Base-by-base conservation (phyloP, 805 yeast genomes). In the Ascoidea asiatica region DNA sequence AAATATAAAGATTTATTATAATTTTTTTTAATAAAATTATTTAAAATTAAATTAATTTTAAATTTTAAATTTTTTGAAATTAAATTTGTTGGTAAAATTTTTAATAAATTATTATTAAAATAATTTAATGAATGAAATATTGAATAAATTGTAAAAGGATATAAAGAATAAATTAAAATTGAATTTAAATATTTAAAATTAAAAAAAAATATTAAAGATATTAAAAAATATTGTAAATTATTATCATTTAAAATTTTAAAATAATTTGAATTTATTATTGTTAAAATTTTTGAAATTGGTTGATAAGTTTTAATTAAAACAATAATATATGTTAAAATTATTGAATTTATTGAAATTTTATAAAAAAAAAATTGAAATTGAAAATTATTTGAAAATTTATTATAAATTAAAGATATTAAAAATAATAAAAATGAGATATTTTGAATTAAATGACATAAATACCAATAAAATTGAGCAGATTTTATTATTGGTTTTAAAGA, bases 121-220 rank as follows among this genome's bases (percentile, higher is more conserved):
- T 80, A 81, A 39, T 72, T 69, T 54, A 79, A 65, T 5, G 75
- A 71, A 61, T 81, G 88, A 68, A 80, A 81, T 2, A 72, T 48
- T 4, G 86, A 77, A 59, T 70, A 81, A 42, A 80, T 69, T 17
- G 72, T 67, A 54, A 79, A 81, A 22, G 87, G 79, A 50, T 76
- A 66, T 47, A 78, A 61, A 3, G 78, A 67, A 48, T 73, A 74
- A 4, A 65, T 54, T 36, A 73, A 56, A 49, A 67, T 53, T 61
- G 56, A 51, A 59, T 62, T 52, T 56, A 65, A 52, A 51, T 69
- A 50, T 62, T 69, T 37, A 65, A 77, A 59, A 64, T 69, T 60
- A 56, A 66, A 59, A 64, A 55, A 62, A 53, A 55, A 64, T 36
- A 50, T 63, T 51, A 63, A 55, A 52, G 67, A 66, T 49, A 73